Conservation (phyloP, 1,284 basidiomycete species). For the Agroathelia rolfsii region DNA sequence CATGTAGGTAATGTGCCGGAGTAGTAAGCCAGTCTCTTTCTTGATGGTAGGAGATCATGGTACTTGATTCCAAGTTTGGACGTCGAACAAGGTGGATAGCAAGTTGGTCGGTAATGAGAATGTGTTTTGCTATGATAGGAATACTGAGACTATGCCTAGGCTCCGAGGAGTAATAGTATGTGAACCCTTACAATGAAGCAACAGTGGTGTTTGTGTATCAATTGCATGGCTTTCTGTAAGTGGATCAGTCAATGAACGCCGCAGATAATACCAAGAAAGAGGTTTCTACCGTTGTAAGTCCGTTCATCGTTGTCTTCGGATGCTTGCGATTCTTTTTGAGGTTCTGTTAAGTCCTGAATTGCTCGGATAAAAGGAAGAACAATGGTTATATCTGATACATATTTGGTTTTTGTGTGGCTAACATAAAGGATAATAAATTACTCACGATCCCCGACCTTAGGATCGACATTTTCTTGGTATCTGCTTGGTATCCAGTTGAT, state of each 20-base stretch:
- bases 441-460: slow-evolving; percentile 36
- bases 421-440: slow-evolving; percentile 2
- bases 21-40: slow-evolving; percentile 19
- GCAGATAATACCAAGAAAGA: not conserved
- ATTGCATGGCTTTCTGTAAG: slow-evolving; percentile 27
- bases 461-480: slow-evolving; percentile 33
- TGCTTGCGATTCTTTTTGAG: no score
- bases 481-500: slow-evolving; percentile 46
- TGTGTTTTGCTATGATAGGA: slow-evolving; percentile 15
- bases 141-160: not conserved
- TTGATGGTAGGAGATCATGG: slow-evolving; percentile 39
- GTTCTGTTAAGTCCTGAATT: slow-evolving; percentile 5
- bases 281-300: not conserved
- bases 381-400: slow-evolving; percentile 42
- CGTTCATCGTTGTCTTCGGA: slow-evolving; percentile 7
- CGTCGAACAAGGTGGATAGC: slow-evolving; percentile 39
- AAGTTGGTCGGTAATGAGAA: slow-evolving; percentile 35
- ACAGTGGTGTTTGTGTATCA: slow-evolving; percentile 40
- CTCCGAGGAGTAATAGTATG: slow-evolving; percentile 27
- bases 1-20: slow-evolving; percentile 28
- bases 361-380: slow-evolving; percentile 35
- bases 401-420: not conserved
- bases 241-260: not conserved
- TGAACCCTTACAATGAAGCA: slow-evolving; percentile 23
- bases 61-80: slow-evolving; percentile 24